Evolutionary conservation across 1,284 basidiomycete genomes (phyloP).

Genomic region (Dichomitus squalens): DNA sequence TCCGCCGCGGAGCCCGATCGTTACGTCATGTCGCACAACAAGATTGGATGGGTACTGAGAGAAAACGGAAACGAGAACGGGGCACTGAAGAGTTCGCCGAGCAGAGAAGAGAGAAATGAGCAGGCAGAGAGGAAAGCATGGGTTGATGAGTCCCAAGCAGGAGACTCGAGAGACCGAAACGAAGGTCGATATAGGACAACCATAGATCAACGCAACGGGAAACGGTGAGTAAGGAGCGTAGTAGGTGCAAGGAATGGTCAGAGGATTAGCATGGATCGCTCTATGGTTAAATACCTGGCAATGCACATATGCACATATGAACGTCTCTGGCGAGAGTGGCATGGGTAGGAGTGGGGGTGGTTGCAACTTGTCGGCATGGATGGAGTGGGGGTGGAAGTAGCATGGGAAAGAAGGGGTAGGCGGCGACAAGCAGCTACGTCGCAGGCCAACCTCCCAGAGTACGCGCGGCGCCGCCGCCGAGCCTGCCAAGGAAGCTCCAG

Average conservation of each 20-base stretch:
- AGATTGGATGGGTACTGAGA: neutral
- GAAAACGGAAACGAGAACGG: neutral
- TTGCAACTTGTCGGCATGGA: neutral
- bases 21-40: neutral
- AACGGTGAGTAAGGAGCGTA: constrained; percentile 17
- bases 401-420: neutral
- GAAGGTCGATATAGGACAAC: neutral
- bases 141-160: neutral
- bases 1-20: neutral
- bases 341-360: constrained; percentile 12
- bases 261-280: constrained; percentile 26
- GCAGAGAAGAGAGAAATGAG: neutral
- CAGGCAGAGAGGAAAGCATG: neutral
- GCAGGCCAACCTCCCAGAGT: constrained; percentile 70
- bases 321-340: neutral
- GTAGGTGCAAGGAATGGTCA: constrained; percentile 25
- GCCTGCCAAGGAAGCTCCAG: constrained; percentile 63
- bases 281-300: constrained; percentile 20
- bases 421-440: constrained; percentile 29
- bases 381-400: neutral
- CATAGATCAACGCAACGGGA: neutral
- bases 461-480: constrained; percentile 71
- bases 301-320: constrained; percentile 23
- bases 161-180: neutral
- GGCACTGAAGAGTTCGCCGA: neutral